These are phyloP conservation scores for Mycena haematopus DNA, from an alignment of 768 basidiomycete species.

Conservation along the genomic window DNA sequence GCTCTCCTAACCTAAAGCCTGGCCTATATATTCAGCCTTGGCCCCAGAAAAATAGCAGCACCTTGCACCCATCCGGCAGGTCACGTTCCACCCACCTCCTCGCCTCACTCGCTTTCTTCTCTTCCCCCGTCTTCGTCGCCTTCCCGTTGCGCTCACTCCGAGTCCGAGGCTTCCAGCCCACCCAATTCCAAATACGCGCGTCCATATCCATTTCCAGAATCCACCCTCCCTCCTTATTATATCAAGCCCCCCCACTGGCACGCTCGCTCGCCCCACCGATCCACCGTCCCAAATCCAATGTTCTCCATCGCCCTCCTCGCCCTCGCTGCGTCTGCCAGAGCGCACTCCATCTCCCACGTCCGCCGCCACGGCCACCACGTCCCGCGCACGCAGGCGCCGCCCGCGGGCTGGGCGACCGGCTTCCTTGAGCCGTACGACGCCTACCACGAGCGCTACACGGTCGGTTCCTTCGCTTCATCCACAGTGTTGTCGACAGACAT, in stretches of 20 bases:
- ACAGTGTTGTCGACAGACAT: neutral
- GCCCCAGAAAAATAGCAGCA: too few relatives aligned
- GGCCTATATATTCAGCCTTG: too few relatives aligned
- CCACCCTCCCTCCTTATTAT: constrained; percentile 38
- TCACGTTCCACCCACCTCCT: neutral
- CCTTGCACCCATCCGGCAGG: too few relatives aligned
- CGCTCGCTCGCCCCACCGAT: constrained; percentile 38
- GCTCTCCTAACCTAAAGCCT: too few relatives aligned
- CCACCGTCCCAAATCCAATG: constrained; percentile 37
- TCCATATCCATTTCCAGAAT: constrained; percentile 29
- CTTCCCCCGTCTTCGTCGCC: constrained; percentile 29
- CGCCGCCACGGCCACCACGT: constrained; percentile 33
- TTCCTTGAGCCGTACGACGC: constrained; percentile 59
- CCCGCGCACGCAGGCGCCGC: constrained; percentile 47
- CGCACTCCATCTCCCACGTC: constrained; percentile 35
- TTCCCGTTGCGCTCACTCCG: constrained; percentile 35
- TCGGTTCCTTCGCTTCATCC: constrained; percentile 31
- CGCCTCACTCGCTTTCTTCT: constrained; percentile 17
- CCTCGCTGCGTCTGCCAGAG: constrained; percentile 46
- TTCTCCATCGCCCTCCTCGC: constrained; percentile 49
- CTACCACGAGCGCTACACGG: constrained; percentile 70
- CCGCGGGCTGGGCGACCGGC: constrained; percentile 49
- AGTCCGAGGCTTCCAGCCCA: constrained; percentile 18
- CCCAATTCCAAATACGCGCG: constrained; percentile 36
- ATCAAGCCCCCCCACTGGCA: constrained; percentile 37